These are phyloP conservation scores for Tetracentron sinense DNA, from an alignment of 164 flowering plant species.

Conservation along the genomic window DNA sequence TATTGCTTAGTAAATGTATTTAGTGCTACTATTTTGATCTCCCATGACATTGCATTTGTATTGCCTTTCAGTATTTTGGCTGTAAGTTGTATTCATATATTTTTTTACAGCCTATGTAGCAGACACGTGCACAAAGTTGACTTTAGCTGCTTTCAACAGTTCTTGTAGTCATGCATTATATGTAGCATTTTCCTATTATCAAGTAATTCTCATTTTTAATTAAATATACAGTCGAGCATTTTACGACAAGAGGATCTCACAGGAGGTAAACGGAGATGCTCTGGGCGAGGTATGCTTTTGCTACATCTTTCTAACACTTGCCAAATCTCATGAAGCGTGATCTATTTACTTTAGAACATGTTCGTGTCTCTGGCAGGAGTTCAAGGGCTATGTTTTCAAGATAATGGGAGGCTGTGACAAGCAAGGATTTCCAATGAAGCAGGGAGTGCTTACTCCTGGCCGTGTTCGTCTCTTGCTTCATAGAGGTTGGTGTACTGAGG, in stretches of 20 bases:
- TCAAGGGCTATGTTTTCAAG: constrained; percentile 57
- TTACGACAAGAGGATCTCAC: constrained; percentile 42
- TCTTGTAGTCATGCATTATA: background rate
- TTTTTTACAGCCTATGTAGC: no score
- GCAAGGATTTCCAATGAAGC: constrained; percentile 73
- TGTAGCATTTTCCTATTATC: no score
- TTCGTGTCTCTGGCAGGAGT: constrained; percentile 34
- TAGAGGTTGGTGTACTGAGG: constrained; percentile 34
- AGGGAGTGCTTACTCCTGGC: constrained; percentile 64
- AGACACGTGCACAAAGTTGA: no score
- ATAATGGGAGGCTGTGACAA: constrained; percentile 71
- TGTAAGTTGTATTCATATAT: no score
- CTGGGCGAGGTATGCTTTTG: constrained; percentile 46
- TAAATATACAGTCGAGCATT: constrained; percentile 32
- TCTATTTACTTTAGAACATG: background rate
- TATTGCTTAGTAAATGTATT: no score
- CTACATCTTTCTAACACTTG: background rate
- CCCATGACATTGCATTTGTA: no score
- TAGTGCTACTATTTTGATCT: no score
- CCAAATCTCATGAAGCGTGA: no score
- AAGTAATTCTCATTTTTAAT: background rate
- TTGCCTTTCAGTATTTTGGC: no score
- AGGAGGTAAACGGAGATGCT: constrained; percentile 49
- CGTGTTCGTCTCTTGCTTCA: constrained; percentile 61
- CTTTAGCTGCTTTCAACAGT: background rate